Evolutionary conservation across 148 eudicot species (phyloP).

Genomic region (Rhododendron mucronatum): DNA sequence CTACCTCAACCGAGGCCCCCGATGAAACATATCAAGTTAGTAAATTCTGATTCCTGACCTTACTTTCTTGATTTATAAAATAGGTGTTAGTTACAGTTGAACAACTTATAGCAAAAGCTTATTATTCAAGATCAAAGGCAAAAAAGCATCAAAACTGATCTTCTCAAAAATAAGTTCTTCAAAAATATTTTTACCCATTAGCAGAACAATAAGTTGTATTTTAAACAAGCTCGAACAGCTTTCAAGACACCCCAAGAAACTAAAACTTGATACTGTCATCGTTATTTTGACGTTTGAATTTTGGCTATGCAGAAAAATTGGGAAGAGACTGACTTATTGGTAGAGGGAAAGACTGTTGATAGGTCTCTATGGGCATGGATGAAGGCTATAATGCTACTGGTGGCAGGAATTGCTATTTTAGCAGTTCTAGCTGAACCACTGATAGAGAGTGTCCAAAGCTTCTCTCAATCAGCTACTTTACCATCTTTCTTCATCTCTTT

Average conservation of each 20-base stretch:
- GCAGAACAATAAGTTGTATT: not conserved
- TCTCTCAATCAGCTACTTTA: too few species aligned
- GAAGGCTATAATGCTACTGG: slow-evolving; percentile 26
- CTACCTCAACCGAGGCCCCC: not conserved
- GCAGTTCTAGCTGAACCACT: slow-evolving; percentile 40
- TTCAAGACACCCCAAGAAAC: not conserved
- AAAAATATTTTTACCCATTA: too few species aligned
- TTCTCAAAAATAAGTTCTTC: not conserved
- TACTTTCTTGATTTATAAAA: not conserved
- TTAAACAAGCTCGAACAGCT: not conserved
- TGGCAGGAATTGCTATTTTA: slow-evolving; percentile 27
- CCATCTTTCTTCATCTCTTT: too few species aligned
- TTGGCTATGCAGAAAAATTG: slow-evolving; percentile 24
- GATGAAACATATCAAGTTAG: slow-evolving; percentile 24
- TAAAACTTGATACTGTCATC: not conserved
- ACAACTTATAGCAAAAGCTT: not conserved
- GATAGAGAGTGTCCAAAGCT: too few species aligned
- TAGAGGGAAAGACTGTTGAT: slow-evolving; percentile 13
- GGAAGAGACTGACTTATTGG: slow-evolving; percentile 19
- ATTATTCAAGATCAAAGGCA: not conserved
- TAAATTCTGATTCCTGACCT: not conserved
- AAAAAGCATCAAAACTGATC: not conserved
- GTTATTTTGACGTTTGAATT: not conserved
- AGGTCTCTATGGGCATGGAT: slow-evolving; percentile 20
- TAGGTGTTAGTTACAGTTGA: not conserved